These are phyloP conservation scores for Coniella lustricola DNA, from an alignment of 2,329 filamentous ascomycete species.

Conservation along the genomic window DNA sequence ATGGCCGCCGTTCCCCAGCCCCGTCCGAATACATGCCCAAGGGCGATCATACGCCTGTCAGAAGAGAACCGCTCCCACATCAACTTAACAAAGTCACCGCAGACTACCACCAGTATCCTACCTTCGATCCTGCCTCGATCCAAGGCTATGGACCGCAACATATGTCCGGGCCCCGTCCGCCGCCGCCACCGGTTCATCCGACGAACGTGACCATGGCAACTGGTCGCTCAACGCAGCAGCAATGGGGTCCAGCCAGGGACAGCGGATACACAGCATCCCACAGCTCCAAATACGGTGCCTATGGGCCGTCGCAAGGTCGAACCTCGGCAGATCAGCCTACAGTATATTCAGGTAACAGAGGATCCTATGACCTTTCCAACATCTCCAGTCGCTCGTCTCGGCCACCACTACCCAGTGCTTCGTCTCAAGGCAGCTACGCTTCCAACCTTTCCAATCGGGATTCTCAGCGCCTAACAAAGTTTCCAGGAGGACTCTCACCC, in stretches of 20 bases:
- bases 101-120: conserved; percentile 88
- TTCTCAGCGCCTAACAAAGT: conserved; percentile 51
- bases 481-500: conserved; percentile 30
- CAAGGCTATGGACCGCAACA: conserved; percentile 45
- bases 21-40: conserved; percentile 67
- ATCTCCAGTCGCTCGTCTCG: conserved; percentile 39
- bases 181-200: conserved; percentile 33
- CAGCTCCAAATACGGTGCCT: conserved; percentile 58
- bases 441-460: conserved; percentile 44
- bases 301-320: conserved; percentile 51
- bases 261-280: conserved; percentile 45
- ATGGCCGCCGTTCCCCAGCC: conserved; percentile 63
- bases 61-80: conserved; percentile 71
- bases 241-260: conserved; percentile 62
- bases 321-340: conserved; percentile 49
- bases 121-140: conserved; percentile 51
- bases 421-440: conserved; percentile 49
- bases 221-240: conserved; percentile 68
- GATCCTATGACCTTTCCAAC: conserved; percentile 32
- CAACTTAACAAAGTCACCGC: conserved; percentile 70
- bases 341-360: conserved; percentile 48
- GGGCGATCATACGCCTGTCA: conserved; percentile 53
- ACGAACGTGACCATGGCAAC: conserved; percentile 66
- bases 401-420: conserved; percentile 47
- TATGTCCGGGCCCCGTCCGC: conserved; percentile 52